Conservation (phyloP, 2,329 filamentous ascomycete genomes). For the Trichoderma sp. region DNA sequence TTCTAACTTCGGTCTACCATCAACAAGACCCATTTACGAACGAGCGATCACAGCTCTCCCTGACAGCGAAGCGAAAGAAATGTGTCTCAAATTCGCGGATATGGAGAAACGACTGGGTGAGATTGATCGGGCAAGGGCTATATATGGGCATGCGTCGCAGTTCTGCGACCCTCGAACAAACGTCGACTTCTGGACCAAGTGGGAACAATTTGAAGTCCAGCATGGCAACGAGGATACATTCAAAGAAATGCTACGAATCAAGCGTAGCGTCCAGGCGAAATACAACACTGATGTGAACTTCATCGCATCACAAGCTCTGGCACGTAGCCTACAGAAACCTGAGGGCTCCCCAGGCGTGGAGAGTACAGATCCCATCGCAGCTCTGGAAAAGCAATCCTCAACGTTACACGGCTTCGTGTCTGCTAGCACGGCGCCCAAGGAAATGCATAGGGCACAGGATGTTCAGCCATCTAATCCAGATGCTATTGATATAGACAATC, state of each 20-base stretch:
- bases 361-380: constrained; percentile 81
- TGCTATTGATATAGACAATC: constrained; percentile 76
- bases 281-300: constrained; percentile 99
- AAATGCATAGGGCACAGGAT: constrained; percentile 42
- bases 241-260: constrained; percentile 98
- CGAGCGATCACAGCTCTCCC: constrained; percentile 91
- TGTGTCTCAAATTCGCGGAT: constrained; percentile 98
- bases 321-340: constrained; percentile 70
- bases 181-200: constrained; percentile 90
- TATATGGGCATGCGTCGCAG: constrained; percentile 94
- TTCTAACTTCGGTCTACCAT: constrained; percentile 95
- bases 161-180: constrained; percentile 95
- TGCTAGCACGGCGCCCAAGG: constrained; percentile 72
- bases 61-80: constrained; percentile 89
- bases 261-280: constrained; percentile 93
- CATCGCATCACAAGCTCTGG: constrained; percentile 92
- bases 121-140: constrained; percentile 91
- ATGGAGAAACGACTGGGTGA: constrained; percentile 92
- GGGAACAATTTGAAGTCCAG: constrained; percentile 96
- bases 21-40: constrained; percentile 94
- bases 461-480: constrained; percentile 71
- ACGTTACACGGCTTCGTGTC: constrained; percentile 91
- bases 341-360: constrained; percentile 47
- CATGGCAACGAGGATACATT: constrained; percentile 99
- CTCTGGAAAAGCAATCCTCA: constrained; percentile 81